A percentile compares a stretch with the other conserved stretches of the same genome.
phyloP scores from a whole-genome alignment of 352 stramenopile species.

The Peronosclerospora sorghi region DNA sequence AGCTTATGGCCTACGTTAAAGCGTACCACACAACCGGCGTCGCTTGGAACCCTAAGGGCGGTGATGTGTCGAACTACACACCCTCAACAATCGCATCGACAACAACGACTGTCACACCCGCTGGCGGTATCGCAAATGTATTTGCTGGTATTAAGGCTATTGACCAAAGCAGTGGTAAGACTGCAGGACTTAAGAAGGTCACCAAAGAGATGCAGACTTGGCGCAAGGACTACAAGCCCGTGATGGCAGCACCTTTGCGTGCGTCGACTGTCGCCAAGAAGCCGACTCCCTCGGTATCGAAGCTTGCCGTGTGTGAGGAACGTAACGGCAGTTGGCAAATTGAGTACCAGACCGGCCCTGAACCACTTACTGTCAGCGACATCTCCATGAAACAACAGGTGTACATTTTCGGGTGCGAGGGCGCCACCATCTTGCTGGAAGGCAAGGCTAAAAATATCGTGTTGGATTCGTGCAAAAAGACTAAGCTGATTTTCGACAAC shows the following conservation, averaged over 20 bases:
- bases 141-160: conserved; percentile 84
- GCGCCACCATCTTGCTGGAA: conserved; percentile 90
- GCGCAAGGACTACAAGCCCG: conserved; percentile 89
- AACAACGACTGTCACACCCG: conserved; percentile 20
- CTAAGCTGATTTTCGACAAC: conserved; percentile 93
- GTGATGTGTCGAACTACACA: conserved; percentile 41
- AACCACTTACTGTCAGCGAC: conserved; percentile 82
- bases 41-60: conserved; percentile 86
- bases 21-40: conserved; percentile 91
- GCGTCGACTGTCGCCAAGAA: conserved; percentile 16
- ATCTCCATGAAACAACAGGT: conserved; percentile 93
- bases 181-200: conserved; percentile 90
- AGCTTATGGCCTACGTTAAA: conserved; percentile 92
- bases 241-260: conserved; percentile 12
- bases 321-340: conserved; percentile 95
- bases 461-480: conserved; percentile 93
- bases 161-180: conserved; percentile 87
- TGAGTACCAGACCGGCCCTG: conserved; percentile 87
- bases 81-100: conserved; percentile 18
- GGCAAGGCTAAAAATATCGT: conserved; percentile 97
- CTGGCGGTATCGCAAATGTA: conserved; percentile 61
- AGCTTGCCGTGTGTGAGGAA: conserved; percentile 68
- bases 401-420: conserved; percentile 93
- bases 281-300: conserved; percentile 28
- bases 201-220: conserved; percentile 97